Base-by-base conservation (phyloP, 805 yeast species). In the Candida palmyrensis region DNA sequence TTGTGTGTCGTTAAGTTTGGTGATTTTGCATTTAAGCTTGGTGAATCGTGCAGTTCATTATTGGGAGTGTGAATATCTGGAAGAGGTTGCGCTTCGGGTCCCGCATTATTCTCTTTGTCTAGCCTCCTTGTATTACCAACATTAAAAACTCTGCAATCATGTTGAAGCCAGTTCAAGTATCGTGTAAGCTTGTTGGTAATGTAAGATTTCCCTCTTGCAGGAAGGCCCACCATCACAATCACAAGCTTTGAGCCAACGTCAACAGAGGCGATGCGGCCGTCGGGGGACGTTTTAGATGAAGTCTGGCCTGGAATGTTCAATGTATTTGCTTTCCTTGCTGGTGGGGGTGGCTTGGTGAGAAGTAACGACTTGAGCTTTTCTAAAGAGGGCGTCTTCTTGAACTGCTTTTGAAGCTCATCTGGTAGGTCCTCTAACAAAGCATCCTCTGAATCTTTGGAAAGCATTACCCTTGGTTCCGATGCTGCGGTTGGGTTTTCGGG, bases 141-240 rank as follows among this genome's bases (percentile, higher is more conserved):
- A 51, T 90, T 90, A 66, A 92, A 90, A 7, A 90, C 89, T 42
- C 82, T 72, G 39, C 95, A 80, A 45, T 84, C 87, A 48, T 89
- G 94, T 59, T 89, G 95, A 25, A 88, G 74, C 95, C 96, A 90
- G 60, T 90, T 90, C 53, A 90, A 66, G 58, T 86, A 92, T 39
- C 97, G 64, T 1, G 94, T 84, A 30, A 90, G 68, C 53, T 92
- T 90, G 57, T 88, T 90, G 33, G 97, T 87, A 41, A 90, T 78
- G 54, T 89, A 92, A 2, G 95, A 83, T 56, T 90, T 90, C 3
- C 98, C 98, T 35, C 97, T 68, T 0, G 97, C 97, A 0, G 97
- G 97, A 21, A 82, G 59, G 0, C 98, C 98, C 11, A 90, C 96
- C 97, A 90, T 90, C 13, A 92, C 94, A 38, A 90, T 86, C 11